Percentiles rank a stretch among this genome's conserved stretches.
phyloP scores from a whole-genome alignment of 2,329 filamentous ascomycete species.

The Colletotrichum sansevieriae region DNA sequence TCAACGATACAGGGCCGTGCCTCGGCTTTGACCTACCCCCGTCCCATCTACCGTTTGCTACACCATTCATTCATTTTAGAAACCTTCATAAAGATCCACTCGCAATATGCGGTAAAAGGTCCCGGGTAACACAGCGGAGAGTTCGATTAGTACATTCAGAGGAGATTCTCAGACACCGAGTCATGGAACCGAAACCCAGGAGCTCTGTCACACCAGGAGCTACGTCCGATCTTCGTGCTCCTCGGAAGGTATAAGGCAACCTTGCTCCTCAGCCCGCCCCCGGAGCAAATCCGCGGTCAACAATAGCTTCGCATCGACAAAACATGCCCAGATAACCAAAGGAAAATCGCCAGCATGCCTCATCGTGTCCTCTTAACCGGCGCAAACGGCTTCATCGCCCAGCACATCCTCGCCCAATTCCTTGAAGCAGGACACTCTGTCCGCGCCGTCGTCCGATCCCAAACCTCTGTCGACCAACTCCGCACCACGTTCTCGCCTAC shows the following conservation, averaged over 20 bases:
- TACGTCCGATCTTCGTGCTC: background rate
- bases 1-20: background rate
- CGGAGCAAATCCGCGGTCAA: too few species aligned
- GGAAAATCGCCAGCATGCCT: slow-evolving; percentile 5
- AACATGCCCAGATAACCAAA: background rate
- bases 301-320: background rate
- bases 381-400: slow-evolving; percentile 58
- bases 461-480: slow-evolving; percentile 8
- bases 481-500: slow-evolving; percentile 9
- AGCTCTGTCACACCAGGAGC: background rate
- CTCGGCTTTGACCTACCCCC: background rate
- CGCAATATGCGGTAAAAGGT: background rate
- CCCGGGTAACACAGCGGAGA: background rate
- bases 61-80: background rate
- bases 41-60: background rate
- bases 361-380: slow-evolving; percentile 50
- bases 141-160: background rate
- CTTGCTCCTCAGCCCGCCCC: background rate
- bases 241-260: background rate
- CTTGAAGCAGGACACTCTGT: slow-evolving; percentile 54
- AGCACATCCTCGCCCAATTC: slow-evolving; percentile 54
- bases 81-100: background rate
- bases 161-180: slow-evolving; percentile 1
- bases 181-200: slow-evolving; percentile 1
- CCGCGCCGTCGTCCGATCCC: slow-evolving; percentile 53